Conservation (phyloP, 2,329 filamentous ascomycete species). For the Lachnellula occidentalis region DNA sequence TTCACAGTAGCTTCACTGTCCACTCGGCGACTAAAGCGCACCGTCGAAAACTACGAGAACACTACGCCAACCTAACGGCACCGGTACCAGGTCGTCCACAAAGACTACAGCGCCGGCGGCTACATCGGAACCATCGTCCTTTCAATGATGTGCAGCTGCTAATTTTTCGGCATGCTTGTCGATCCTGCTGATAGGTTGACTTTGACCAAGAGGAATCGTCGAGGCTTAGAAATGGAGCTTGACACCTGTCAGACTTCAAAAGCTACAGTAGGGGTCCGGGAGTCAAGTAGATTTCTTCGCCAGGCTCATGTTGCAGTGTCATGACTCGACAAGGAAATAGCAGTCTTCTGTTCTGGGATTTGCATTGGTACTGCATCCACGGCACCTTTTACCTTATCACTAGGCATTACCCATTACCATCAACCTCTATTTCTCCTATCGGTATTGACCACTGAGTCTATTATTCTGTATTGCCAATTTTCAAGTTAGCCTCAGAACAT, state of each 20-base stretch:
- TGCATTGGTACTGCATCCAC: no score
- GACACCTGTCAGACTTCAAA: not conserved
- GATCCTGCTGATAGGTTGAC: not conserved
- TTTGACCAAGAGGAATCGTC: not conserved
- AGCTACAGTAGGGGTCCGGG: not conserved
- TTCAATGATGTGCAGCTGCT: not conserved
- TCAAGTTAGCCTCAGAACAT: not conserved
- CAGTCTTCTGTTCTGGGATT: not conserved
- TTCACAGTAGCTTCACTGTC: no score
- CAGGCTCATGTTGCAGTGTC: not conserved
- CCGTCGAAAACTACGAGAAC: no score
- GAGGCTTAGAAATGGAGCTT: not conserved
- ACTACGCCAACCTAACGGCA: no score
- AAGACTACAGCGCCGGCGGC: not conserved
- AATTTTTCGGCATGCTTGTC: not conserved
- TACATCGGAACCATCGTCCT: not conserved
- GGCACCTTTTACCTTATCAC: no score
- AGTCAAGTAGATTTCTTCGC: not conserved
- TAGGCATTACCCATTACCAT: not conserved
- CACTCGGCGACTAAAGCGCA: no score
- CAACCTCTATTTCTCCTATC: not conserved
- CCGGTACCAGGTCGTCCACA: no score
- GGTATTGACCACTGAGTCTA: no score
- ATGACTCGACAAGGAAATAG: not conserved
- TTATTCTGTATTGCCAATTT: not conserved